A percentile compares a stretch with the other conserved stretches of the same genome.
These are phyloP conservation scores for Solanum hybrid DNA, from an alignment of 305 asterid genomes.

Conservation along the genomic window DNA sequence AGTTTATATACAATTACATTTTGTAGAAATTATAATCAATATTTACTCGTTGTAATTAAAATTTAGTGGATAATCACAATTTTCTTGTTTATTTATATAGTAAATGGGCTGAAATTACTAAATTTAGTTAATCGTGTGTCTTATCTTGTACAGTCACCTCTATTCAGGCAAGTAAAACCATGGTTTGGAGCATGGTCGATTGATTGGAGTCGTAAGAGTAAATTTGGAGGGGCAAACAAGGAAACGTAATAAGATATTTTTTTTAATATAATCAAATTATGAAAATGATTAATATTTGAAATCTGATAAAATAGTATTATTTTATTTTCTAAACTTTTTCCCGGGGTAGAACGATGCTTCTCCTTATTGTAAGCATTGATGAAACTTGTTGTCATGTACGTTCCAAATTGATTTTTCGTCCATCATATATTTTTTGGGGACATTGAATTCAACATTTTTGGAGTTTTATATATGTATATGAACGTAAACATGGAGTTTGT, in stretches of 20 bases:
- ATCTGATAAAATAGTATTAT: no score
- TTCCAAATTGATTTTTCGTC: neutral
- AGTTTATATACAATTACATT: neutral
- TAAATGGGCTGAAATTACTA: neutral
- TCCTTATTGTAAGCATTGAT: neutral
- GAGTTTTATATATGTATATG: neutral
- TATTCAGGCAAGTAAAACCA: neutral
- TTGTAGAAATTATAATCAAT: neutral
- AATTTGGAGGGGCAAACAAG: neutral
- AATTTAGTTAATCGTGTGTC: neutral
- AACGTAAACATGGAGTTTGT: neutral
- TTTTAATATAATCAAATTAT: neutral
- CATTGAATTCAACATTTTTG: neutral
- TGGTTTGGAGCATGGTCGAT: neutral
- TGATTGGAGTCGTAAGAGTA: neutral
- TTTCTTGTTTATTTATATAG: neutral
- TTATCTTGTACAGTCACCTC: neutral
- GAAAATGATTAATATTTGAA: no score
- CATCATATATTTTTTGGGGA: neutral
- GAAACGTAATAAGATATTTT: neutral
- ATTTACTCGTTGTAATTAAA: neutral
- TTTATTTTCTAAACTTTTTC: neutral
- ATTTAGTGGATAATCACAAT: neutral
- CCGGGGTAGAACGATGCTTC: neutral
- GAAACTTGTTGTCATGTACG: neutral